Conservation (phyloP, 495 filamentous ascomycete genomes). For the Hypomontagnella monticulosa region DNA sequence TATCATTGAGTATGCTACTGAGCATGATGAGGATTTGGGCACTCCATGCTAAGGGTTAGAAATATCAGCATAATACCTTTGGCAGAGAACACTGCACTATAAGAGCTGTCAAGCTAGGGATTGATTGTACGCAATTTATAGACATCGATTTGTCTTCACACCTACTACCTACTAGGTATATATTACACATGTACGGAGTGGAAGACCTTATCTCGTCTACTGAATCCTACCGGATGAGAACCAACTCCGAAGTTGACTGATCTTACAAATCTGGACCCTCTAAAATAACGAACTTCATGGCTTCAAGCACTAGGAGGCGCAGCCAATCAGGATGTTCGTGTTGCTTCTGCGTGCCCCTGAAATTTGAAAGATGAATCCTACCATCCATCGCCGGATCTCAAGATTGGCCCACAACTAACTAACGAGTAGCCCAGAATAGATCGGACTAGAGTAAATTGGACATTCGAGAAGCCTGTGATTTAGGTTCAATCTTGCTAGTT, state of each 20-base stretch:
- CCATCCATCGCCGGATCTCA: slow-evolving; percentile 29
- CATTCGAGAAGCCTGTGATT: slow-evolving; percentile 20
- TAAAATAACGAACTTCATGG: slow-evolving; percentile 9
- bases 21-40: too few species aligned
- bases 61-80: too few species aligned
- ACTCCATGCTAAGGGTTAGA: too few species aligned
- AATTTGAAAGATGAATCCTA: slow-evolving; percentile 32
- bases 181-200: too few species aligned
- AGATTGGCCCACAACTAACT: slow-evolving; percentile 21
- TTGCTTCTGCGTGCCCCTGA: slow-evolving; percentile 24
- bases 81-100: too few species aligned
- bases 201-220: not conserved
- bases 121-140: too few species aligned
- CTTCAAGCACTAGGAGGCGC: slow-evolving; percentile 9
- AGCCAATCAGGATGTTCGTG: slow-evolving; percentile 23
- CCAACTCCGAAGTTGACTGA: slow-evolving; percentile 9
- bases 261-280: slow-evolving; percentile 11
- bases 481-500: slow-evolving; percentile 30
- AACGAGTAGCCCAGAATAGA: slow-evolving; percentile 26
- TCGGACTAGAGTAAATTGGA: slow-evolving; percentile 22
- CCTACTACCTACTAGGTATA: too few species aligned
- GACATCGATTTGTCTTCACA: too few species aligned
- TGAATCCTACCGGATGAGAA: not conserved
- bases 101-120: too few species aligned
- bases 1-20: too few species aligned